These are phyloP conservation scores for Ascochyta pisi DNA, from an alignment of 2,329 filamentous ascomycete genomes.

Conservation along the genomic window DNA sequence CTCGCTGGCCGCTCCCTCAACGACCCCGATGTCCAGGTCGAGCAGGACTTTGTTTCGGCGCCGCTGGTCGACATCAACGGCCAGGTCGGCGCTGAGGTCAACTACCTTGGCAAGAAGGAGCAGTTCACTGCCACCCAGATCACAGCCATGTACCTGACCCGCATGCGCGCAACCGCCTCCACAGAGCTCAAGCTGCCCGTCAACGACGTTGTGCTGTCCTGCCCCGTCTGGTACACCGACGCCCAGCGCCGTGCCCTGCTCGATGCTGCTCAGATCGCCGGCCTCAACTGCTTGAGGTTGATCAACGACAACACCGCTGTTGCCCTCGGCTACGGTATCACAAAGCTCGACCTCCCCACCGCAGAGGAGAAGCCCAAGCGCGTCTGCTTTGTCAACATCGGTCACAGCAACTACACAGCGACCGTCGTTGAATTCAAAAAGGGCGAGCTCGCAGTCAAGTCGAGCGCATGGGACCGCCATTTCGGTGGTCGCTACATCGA, in stretches of 20 bases:
- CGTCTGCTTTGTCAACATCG: slow-evolving; percentile 92
- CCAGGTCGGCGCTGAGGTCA: slow-evolving; percentile 93
- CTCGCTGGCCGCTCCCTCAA: slow-evolving; percentile 84
- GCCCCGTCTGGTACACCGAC: slow-evolving; percentile 97
- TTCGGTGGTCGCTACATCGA: slow-evolving; percentile 98
- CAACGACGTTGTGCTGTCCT: slow-evolving; percentile 90
- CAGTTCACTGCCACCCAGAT: slow-evolving; percentile 94
- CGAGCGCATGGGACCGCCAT: slow-evolving; percentile 91
- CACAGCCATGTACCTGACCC: slow-evolving; percentile 92
- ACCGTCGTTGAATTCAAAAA: slow-evolving; percentile 97
- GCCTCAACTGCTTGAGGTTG: slow-evolving; percentile 87
- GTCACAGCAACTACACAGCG: slow-evolving; percentile 93
- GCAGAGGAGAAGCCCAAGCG: slow-evolving; percentile 91
- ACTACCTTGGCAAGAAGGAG: slow-evolving; percentile 93
- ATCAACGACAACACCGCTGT: slow-evolving; percentile 99
- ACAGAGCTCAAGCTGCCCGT: slow-evolving; percentile 90
- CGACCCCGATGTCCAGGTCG: slow-evolving; percentile 91
- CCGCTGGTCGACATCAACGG: slow-evolving; percentile 88
- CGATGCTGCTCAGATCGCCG: slow-evolving; percentile 91
- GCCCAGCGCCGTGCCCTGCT: slow-evolving; percentile 86
- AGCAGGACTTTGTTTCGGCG: slow-evolving; percentile 89
- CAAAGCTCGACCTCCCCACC: slow-evolving; percentile 88
- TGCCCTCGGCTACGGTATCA: slow-evolving; percentile 96
- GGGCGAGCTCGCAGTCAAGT: slow-evolving; percentile 92
- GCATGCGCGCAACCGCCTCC: slow-evolving; percentile 87